Evolutionary conservation across 192 early-diverging fungal genomes (phyloP), one percentile per base, ranked within the genome.

Genomic region (Bifiguratus adelaidae): DNA sequence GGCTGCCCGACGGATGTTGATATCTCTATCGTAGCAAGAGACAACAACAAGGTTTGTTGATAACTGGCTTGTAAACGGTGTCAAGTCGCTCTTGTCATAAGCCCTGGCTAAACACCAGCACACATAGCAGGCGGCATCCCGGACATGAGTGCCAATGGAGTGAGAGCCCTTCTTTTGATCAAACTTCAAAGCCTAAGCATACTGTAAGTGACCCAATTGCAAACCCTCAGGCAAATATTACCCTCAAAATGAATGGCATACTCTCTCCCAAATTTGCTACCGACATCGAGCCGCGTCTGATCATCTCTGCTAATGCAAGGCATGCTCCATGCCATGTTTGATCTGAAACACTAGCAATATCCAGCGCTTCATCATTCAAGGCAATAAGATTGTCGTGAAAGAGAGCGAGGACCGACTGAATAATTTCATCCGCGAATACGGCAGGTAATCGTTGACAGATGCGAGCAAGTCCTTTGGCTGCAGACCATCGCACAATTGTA

Each of bases 21-120:
- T 76, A 45, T 99, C 95, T 9, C 95, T 83, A 66, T 99, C 95
- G 64, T 88, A 88, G 3, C 87, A 72, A 0, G 86, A 83, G 11
- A 85, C 81, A 0, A 81, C 80, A 16, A 92, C 77, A 12, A 99
- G 60, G n/a, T 66, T 71, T 16, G 74, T 77, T 1, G 92, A 85
- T 49, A 97, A 53, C 18, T 73, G 56, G 3, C 60, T 23, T 11
- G 83, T 75, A 67, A 81, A 74, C 3, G 77, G 70, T 20, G 60
- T 63, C 35, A 97, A 51, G 11, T 90, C 66, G 0, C 74, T 62
- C 1, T 80, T 75, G 16, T 83, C 80, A 53, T 95, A 89, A 0
- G 91, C 87, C 22, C 94, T 75, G 19, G 92, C 92, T 63, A 99
- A 92, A 20, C 92, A 91, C 95, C 95, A 99, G 59, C 86, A 85